phyloP scores from a whole-genome alignment of 352 stramenopile species.

The Globisporangium polare region DNA sequence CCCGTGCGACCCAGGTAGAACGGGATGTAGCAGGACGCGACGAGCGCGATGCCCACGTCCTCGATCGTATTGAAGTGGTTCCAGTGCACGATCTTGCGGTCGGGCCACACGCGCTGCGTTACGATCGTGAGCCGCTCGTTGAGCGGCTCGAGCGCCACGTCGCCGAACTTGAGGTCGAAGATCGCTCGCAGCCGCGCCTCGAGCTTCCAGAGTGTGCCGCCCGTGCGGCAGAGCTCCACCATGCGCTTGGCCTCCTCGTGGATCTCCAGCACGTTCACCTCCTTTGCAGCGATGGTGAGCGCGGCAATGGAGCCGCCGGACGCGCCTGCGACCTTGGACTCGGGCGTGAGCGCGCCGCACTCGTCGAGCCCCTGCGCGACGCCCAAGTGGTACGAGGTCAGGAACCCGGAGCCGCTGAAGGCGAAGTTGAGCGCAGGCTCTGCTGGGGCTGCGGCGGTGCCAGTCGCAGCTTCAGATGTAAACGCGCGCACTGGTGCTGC shows the following conservation, averaged over 20 bases:
- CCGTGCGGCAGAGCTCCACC: conserved; percentile 38
- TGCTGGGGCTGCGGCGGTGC: background rate
- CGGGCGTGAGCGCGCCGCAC: conserved; percentile 36
- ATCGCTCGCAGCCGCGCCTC: conserved; percentile 52
- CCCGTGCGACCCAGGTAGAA: conserved; percentile 63
- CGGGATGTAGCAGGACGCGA: conserved; percentile 76
- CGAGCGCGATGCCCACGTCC: conserved; percentile 57
- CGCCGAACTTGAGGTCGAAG: conserved; percentile 50
- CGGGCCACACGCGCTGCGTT: conserved; percentile 70
- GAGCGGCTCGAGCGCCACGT: conserved; percentile 36
- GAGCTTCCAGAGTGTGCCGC: conserved; percentile 65
- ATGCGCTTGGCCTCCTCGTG: conserved; percentile 57
- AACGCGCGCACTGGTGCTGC: background rate
- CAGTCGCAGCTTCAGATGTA: background rate
- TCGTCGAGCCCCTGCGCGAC: conserved; percentile 55
- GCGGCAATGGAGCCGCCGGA: conserved; percentile 70
- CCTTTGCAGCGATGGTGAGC: conserved; percentile 49
- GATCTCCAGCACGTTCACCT: conserved; percentile 44
- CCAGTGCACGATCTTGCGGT: conserved; percentile 39
- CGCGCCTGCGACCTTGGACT: conserved; percentile 63
- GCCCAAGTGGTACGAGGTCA: conserved; percentile 78
- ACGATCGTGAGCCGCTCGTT: conserved; percentile 56
- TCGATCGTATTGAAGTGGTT: conserved; percentile 54
- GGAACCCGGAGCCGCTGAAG: conserved; percentile 78
- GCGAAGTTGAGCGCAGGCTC: conserved; percentile 42